Percentiles rank a stretch among this genome's conserved stretches.
These are phyloP conservation scores for Rhizophagus prolifer DNA, from an alignment of 192 early-diverging fungal species.

Conservation along the genomic window DNA sequence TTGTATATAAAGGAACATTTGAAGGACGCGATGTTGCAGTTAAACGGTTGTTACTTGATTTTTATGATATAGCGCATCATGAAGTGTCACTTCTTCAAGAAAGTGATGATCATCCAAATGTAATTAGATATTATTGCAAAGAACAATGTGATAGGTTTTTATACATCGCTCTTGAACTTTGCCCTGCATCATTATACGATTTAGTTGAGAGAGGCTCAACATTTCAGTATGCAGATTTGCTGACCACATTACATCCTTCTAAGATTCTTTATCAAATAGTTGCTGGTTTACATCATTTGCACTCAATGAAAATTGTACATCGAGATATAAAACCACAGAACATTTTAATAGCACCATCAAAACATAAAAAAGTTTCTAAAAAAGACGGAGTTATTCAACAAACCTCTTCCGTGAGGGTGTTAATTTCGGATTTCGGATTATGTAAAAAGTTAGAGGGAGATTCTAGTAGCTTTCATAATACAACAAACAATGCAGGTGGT, in stretches of 20 bases:
- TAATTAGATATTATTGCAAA: slow-evolving; percentile 92
- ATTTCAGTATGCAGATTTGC: slow-evolving; percentile 45
- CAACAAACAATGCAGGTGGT: slow-evolving; percentile 73
- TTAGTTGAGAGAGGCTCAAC: slow-evolving; percentile 63
- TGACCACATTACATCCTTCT: slow-evolving; percentile 58
- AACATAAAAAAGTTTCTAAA: slow-evolving; percentile 34
- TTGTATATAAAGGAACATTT: slow-evolving; percentile 93
- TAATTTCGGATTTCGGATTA: slow-evolving; percentile 97
- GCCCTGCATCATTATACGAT: slow-evolving; percentile 86
- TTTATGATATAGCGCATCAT: slow-evolving; percentile 94
- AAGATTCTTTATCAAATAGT: slow-evolving; percentile 83
- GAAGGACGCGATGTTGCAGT: slow-evolving; percentile 91
- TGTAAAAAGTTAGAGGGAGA: slow-evolving; percentile 92
- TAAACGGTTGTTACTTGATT: slow-evolving; percentile 90
- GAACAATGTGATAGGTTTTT: slow-evolving; percentile 88
- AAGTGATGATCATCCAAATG: slow-evolving; percentile 94
- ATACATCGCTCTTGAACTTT: slow-evolving; percentile 97
- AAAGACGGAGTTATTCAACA: slow-evolving; percentile 35
- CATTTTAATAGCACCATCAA: slow-evolving; percentile 69
- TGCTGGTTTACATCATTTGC: slow-evolving; percentile 82
- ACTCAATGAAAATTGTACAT: slow-evolving; percentile 94
- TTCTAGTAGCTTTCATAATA: slow-evolving; percentile 93
- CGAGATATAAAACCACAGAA: slow-evolving; percentile 98
- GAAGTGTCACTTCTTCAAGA: slow-evolving; percentile 92
- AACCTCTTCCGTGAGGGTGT: slow-evolving; percentile 54